Evolutionary conservation across 1,139 yeast species (phyloP), one percentile per base, ranked within the genome.

Genomic region (Zygosaccharomyces sapae): DNA sequence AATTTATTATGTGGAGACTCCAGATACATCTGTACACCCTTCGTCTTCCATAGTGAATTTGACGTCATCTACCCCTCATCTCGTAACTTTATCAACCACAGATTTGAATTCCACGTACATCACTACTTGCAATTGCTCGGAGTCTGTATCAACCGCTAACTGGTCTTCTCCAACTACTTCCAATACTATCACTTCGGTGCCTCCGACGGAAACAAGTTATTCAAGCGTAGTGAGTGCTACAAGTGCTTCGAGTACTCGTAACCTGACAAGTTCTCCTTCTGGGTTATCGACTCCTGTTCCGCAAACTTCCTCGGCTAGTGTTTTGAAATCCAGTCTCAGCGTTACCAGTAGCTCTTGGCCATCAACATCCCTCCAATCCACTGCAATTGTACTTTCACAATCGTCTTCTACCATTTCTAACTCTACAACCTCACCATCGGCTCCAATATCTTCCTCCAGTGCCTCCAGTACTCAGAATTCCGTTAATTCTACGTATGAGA

Each of bases 1-100:
- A 5, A 41, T 53, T 5, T 50, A 51, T 25, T 50, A 33, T 18
- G 41, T 37, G 27, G 47, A 44, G n/a, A 47, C 50, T 9, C 43
- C 47, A 29, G 20, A 16, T 22, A 9, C 12, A 16, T 10, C 31
- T 6, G 16, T 25, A 8, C n/a, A 33, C 9, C 22, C 16, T 3
- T 8, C 19, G 16, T 20, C 22, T 9, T 36, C n/a, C 16, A 9
- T 3, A 8, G 16, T 10, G 12, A 36, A 8, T 20, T 24, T 24
- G 4, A 20, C 16, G 10, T 16, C 38, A 12, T 18, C 22, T 12
- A 34, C 4, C 3, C 20, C 38, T 5, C 25, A 13, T 3, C 12
- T 34, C 13, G 22, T 34, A 34, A 34, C 38, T 20, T 34, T 18
- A 8, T 34, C 38, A 20, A 20, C 24, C 6, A 19, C 38, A 3